Percentiles rank a stretch among this genome's conserved stretches.
phyloP scores from a whole-genome alignment of 140 eudicot species.

The Ambrosia hybrid region DNA sequence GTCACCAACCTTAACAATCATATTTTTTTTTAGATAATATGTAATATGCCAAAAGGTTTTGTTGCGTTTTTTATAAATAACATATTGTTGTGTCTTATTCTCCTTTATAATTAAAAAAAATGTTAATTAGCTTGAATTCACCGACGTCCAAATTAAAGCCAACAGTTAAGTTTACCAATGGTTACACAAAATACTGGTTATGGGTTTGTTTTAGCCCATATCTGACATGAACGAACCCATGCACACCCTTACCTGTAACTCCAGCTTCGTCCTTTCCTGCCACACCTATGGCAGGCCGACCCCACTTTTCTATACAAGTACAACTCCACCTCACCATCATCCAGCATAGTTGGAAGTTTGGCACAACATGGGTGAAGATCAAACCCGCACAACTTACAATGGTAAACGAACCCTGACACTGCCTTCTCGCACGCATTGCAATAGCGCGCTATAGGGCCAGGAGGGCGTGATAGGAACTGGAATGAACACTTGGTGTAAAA shows the following conservation, averaged over 20 bases:
- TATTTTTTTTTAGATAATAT: neutral
- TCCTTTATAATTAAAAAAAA: too few species aligned
- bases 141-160: neutral
- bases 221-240: neutral
- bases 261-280: conserved; percentile 90
- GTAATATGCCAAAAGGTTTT: neutral
- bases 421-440: conserved; percentile 91
- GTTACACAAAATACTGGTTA: neutral
- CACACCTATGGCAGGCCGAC: conserved; percentile 72
- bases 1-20: neutral
- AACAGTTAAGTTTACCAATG: neutral
- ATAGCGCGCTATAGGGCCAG: conserved; percentile 63
- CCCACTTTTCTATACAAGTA: conserved; percentile 59
- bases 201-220: neutral
- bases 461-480: conserved; percentile 64
- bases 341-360: conserved; percentile 77
- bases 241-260: conserved; percentile 66
- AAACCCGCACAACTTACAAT: conserved; percentile 76
- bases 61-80: neutral
- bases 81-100: neutral
- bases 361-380: conserved; percentile 99
- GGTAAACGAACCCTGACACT: conserved; percentile 78
- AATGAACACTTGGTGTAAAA: conserved; percentile 82
- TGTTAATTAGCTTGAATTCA: neutral
- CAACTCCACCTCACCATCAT: conserved; percentile 72